Evolutionary conservation across 2,329 filamentous ascomycete species (phyloP).

Genomic region (Lithohypha guttulata): DNA sequence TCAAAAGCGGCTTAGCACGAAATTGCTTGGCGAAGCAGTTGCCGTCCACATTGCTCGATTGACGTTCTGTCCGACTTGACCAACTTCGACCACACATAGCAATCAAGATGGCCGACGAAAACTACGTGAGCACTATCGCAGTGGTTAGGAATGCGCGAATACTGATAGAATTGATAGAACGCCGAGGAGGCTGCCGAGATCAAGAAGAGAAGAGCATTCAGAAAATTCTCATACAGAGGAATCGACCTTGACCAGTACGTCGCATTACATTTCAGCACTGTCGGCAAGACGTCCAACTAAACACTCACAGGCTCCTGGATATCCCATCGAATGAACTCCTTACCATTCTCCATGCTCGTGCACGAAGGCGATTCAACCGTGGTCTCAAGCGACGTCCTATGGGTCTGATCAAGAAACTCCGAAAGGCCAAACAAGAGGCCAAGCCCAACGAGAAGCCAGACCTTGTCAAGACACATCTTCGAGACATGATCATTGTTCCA

Average conservation of each 20-base stretch:
- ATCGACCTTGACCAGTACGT: constrained; percentile 99
- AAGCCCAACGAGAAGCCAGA: constrained; percentile 99
- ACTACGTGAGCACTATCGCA: constrained; percentile 61
- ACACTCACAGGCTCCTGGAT: constrained; percentile 72
- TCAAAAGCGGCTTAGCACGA: neutral
- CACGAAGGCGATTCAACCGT: constrained; percentile 97
- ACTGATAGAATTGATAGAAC: constrained; percentile 50
- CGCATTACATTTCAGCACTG: constrained; percentile 10
- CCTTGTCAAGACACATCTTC: constrained; percentile 97
- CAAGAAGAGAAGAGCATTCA: constrained; percentile 99
- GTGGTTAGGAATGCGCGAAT: constrained; percentile 1
- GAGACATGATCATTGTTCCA: constrained; percentile 99
- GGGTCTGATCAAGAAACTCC: constrained; percentile 99
- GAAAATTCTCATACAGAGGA: constrained; percentile 99
- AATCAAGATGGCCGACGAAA: constrained; percentile 59
- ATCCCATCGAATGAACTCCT: constrained; percentile 97
- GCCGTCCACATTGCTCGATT: neutral
- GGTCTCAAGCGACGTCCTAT: constrained; percentile 99
- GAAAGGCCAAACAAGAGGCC: constrained; percentile 97
- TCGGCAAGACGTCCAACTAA: constrained; percentile 21
- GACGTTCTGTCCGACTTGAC: no score
- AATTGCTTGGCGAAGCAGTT: neutral
- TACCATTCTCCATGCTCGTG: constrained; percentile 98
- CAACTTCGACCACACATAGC: constrained; percentile 6
- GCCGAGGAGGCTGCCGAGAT: constrained; percentile 97